Conservation (phyloP, 2,329 filamentous ascomycete genomes). For the Grosmannia clavigera region DNA sequence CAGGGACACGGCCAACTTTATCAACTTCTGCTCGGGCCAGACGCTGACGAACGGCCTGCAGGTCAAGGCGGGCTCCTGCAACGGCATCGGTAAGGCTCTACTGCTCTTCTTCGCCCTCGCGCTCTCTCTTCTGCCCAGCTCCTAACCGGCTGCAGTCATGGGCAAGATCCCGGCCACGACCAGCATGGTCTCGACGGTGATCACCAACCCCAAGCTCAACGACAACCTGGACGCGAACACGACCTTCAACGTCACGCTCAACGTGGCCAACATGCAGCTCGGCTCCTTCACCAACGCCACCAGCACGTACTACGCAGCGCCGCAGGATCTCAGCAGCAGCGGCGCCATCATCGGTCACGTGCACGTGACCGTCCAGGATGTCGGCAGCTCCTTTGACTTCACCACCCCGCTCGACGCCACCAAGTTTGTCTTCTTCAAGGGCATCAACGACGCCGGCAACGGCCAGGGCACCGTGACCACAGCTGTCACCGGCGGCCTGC, state of each 20-base stretch:
- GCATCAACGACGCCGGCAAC: slow-evolving; percentile 50
- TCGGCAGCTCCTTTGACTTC: slow-evolving; percentile 38
- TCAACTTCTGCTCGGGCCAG: slow-evolving; percentile 47
- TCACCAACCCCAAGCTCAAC: slow-evolving; percentile 39
- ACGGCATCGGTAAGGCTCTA: slow-evolving; percentile 41
- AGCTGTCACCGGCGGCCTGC: slow-evolving; percentile 43
- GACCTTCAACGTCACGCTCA: slow-evolving; percentile 41
- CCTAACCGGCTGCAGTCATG: slow-evolving; percentile 31
- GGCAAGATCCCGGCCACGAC: slow-evolving; percentile 43
- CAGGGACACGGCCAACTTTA: slow-evolving; percentile 48
- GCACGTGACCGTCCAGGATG: slow-evolving; percentile 46
- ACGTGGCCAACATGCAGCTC: slow-evolving; percentile 39
- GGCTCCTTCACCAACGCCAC: slow-evolving; percentile 50
- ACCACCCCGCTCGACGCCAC: slow-evolving; percentile 37
- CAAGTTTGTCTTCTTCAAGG: slow-evolving; percentile 52
- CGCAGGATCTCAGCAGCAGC: slow-evolving; percentile 38
- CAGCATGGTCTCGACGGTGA: slow-evolving; percentile 46
- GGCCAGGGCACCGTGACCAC: slow-evolving; percentile 40
- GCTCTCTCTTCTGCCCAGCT: neutral
- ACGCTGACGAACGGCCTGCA: slow-evolving; percentile 51
- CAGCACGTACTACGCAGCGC: slow-evolving; percentile 48
- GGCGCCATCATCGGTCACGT: slow-evolving; percentile 49
- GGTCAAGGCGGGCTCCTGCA: slow-evolving; percentile 46
- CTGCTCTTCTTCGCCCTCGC: neutral
- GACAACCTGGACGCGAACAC: slow-evolving; percentile 32